These are phyloP conservation scores for Ogataea siamensis DNA, from an alignment of 805 yeast species.

Conservation along the genomic window DNA sequence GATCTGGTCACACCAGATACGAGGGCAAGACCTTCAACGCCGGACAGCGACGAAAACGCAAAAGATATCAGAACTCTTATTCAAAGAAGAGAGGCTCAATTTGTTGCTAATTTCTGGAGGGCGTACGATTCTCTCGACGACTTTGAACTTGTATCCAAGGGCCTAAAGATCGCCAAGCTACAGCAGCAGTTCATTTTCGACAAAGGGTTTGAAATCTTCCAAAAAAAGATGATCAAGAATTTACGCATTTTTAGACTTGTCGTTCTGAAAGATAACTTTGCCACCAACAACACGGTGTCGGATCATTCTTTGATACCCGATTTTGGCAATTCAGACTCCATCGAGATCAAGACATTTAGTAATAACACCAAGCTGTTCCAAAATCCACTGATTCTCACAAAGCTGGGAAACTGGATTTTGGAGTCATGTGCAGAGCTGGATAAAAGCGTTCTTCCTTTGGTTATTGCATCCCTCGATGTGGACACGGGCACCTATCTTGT, in stretches of 20 bases:
- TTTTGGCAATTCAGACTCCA: constrained; percentile 27
- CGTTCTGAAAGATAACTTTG: constrained; percentile 71
- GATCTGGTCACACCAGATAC: constrained; percentile 19
- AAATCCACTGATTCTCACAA: constrained; percentile 81
- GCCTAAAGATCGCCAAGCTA: constrained; percentile 78
- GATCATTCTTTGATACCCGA: constrained; percentile 14
- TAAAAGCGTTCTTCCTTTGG: constrained; percentile 68
- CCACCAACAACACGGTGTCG: constrained; percentile 18
- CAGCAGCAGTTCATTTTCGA: constrained; percentile 81
- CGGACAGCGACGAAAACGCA: constrained; percentile 27
- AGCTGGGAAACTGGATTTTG: constrained; percentile 87
- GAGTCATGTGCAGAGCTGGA: constrained; percentile 87
- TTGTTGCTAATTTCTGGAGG: constrained; percentile 49
- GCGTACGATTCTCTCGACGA: constrained; percentile 53
- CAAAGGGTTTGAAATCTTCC: constrained; percentile 87
- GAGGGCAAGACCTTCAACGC: constrained; percentile 16
- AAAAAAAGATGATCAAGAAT: constrained; percentile 75
- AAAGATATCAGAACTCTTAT: constrained; percentile 30
- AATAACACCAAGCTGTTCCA: constrained; percentile 75
- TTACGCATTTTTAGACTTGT: constrained; percentile 80
- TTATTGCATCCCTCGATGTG: constrained; percentile 78
- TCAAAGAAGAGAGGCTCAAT: constrained; percentile 32
- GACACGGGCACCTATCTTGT: constrained; percentile 77
- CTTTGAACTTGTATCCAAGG: constrained; percentile 57
- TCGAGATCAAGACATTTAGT: constrained; percentile 33